These are phyloP conservation scores for Boletus calvinii DNA, from an alignment of 1,284 basidiomycete species.

Conservation along the genomic window DNA sequence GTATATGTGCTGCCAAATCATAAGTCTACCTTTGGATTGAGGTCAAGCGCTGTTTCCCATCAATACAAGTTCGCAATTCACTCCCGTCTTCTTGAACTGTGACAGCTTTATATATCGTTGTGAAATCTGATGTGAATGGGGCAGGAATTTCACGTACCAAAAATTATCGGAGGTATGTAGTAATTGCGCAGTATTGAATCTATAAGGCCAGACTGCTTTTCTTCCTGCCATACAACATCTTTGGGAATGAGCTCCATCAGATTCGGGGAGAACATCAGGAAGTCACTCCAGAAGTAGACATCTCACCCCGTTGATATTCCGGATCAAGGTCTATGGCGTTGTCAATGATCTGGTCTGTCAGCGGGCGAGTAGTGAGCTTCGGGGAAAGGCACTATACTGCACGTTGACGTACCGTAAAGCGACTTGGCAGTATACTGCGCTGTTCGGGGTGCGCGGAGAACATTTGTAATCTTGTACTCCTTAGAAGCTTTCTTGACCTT, in stretches of 20 bases:
- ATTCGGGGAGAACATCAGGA: not conserved
- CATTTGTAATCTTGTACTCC: conserved; percentile 38
- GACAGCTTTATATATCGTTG: conserved; percentile 15
- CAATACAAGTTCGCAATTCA: conserved; percentile 48
- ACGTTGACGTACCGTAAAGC: conserved; percentile 42
- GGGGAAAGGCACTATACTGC: not conserved
- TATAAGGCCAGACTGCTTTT: conserved; percentile 48
- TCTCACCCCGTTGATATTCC: conserved; percentile 51
- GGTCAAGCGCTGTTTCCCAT: conserved; percentile 55
- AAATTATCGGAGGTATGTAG: conserved; percentile 55
- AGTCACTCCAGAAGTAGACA: not conserved
- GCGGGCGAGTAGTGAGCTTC: not conserved
- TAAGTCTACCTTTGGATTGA: conserved; percentile 46
- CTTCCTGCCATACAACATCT: conserved; percentile 52
- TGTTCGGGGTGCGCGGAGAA: conserved; percentile 43
- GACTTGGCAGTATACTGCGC: conserved; percentile 44
- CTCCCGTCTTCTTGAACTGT: conserved; percentile 40
- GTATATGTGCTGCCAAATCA: not conserved
- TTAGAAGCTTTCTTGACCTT: conserved; percentile 23
- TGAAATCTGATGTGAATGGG: not conserved
- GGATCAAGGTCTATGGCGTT: conserved; percentile 49
- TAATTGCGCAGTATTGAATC: conserved; percentile 57
- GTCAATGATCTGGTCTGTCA: conserved; percentile 47
- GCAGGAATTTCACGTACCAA: conserved; percentile 36
- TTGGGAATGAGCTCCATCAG: conserved; percentile 4